Base-by-base conservation (phyloP, 2,329 filamentous ascomycete species). In the Rugonectria rugulosa region DNA sequence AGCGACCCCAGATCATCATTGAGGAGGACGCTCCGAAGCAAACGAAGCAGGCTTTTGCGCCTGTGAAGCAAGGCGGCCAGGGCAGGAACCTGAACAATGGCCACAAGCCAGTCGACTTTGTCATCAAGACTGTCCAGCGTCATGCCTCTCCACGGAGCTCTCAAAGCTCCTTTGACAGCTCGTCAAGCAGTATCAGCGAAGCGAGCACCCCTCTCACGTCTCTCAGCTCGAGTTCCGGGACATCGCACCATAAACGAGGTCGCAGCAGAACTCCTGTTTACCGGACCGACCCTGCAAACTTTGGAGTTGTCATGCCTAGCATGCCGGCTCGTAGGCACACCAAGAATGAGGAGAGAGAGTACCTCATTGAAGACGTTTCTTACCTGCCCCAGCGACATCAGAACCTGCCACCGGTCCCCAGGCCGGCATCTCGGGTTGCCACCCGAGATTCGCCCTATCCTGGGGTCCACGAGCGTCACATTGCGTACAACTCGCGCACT, bases 141-240 rank as follows among this genome's bases (percentile, higher is more conserved):
- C 7, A 11, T 12, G 8, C 14, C n/a, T 52, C 45, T 5, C 26
- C 42, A 29, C 53, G 27, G 19, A 53, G 57, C 15, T 65, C 67
- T 26, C 24, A 53, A 7, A 63, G 59, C 23, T 68, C 62, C 14
- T 36, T 40, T 23, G 34, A 49, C 14, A 59, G 34, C 15, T 27
- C 26, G 8, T 55, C 17, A 26, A 53, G 56, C 5, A 43, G 53
- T 4, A 43, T 9, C 19, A 60, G 55, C 40, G 58, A 60, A 5
- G 46, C 31, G 34, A 54, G 40, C n/a, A 68, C 66, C 2, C 57
- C 60, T 6, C 40, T 44, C 10, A 65, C 66, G 2, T 67, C 67
- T 5, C 24, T 59, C 10, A 49, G 53, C 11, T 62, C 57, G 8
- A 46, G 47, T 31, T 57, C 56, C 3, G 57, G 37, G 4, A 52